phyloP scores from a whole-genome alignment of 2,329 filamentous ascomycete genomes.

The Fusarium nodosum region DNA sequence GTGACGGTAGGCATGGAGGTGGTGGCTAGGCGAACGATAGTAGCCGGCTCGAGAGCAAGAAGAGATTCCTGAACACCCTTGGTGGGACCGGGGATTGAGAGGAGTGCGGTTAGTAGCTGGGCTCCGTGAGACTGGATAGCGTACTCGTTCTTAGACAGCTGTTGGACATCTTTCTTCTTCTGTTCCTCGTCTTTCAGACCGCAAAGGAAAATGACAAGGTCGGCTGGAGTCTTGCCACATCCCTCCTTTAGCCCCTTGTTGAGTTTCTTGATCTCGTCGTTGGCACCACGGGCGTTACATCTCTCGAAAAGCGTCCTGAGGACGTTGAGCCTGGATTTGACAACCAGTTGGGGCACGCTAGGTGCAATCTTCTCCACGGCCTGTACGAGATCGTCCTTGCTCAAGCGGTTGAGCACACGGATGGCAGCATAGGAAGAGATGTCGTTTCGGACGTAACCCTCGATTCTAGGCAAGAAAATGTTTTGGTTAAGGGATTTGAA shows the following conservation, averaged over 20 bases:
- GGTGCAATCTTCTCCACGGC: constrained; percentile 80
- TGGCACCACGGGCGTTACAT: constrained; percentile 76
- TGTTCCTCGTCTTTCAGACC: constrained; percentile 58
- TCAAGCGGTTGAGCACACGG: constrained; percentile 83
- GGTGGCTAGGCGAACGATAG: constrained; percentile 74
- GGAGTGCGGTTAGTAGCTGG: constrained; percentile 83
- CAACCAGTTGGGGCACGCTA: constrained; percentile 78
- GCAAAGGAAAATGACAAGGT: constrained; percentile 65
- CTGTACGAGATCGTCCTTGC: constrained; percentile 85
- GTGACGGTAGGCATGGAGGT: constrained; percentile 63
- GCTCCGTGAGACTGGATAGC: constrained; percentile 77
- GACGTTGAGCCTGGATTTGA: constrained; percentile 81
- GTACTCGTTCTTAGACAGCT: constrained; percentile 68
- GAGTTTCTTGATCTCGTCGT: constrained; percentile 64
- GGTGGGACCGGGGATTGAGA: constrained; percentile 78
- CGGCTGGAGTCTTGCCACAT: constrained; percentile 62
- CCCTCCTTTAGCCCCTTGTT: constrained; percentile 64
- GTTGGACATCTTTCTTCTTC: constrained; percentile 55
- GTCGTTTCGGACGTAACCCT: constrained; percentile 87
- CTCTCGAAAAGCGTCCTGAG: constrained; percentile 87
- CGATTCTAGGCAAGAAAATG: constrained; percentile 84
- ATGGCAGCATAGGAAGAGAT: constrained; percentile 90
- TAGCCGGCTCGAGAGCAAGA: constrained; percentile 67
- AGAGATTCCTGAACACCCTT: constrained; percentile 81
- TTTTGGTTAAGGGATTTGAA: constrained; percentile 90